Conservation (phyloP, 1,284 basidiomycete species). For the Lignosus rhinocerotis region DNA sequence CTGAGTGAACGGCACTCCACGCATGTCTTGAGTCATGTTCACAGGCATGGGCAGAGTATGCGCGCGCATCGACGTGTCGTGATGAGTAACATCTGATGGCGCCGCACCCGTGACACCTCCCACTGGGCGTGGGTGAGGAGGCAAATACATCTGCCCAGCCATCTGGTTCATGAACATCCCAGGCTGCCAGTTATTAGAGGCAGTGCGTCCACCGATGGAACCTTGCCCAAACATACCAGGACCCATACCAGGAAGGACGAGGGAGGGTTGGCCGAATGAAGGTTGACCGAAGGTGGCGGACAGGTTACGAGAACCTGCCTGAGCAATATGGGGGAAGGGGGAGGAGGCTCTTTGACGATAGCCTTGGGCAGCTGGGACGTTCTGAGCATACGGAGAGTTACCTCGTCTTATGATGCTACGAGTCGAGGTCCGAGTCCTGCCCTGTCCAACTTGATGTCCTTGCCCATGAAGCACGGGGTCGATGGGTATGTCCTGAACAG, state of each 20-base stretch:
- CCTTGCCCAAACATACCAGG: conserved; percentile 16
- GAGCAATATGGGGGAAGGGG: not conserved
- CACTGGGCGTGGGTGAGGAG: conserved; percentile 4
- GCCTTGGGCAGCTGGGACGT: not conserved
- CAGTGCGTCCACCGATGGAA: conserved; percentile 2
- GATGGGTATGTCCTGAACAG: conserved; percentile 33
- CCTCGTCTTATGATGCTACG: conserved; percentile 17
- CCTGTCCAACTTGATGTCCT: conserved; percentile 37
- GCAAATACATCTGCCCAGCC: conserved; percentile 8
- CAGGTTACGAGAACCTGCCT: not conserved
- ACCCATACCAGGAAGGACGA: conserved; percentile 8
- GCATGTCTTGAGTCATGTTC: not conserved
- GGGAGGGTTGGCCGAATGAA: conserved; percentile 16
- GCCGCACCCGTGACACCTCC: not conserved
- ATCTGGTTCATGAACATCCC: not conserved
- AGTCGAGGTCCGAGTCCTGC: conserved; percentile 19
- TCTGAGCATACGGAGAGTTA: conserved; percentile 21
- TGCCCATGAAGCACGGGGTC: conserved; percentile 37
- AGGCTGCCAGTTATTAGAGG: conserved; percentile 7
- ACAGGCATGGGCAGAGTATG: conserved; percentile 8
- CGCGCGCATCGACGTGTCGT: not conserved
- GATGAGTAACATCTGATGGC: not conserved
- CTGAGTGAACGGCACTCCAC: not conserved
- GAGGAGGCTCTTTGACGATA: not conserved
- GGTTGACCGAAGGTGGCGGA: conserved; percentile 7